Percentiles rank a stretch among this genome's conserved stretches.
These are phyloP conservation scores for Mycosarcoma mackinlayi DNA, from an alignment of 1,284 basidiomycete genomes.

Conservation along the genomic window DNA sequence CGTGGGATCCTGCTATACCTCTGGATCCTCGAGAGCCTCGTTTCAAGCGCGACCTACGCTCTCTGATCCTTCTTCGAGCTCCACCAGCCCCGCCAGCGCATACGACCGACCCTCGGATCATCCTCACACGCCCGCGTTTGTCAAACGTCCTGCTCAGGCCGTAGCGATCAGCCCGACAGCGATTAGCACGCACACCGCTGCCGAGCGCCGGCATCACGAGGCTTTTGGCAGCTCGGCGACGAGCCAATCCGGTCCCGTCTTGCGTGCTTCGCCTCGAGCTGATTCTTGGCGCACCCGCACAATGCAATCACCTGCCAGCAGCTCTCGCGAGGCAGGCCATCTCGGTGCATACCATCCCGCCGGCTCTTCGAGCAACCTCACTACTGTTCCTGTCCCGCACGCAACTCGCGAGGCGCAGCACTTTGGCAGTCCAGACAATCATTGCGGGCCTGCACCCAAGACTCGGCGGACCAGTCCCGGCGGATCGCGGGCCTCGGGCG, in stretches of 20 bases:
- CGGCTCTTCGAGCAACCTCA: conserved; percentile 7
- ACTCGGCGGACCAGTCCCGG: conserved; percentile 46
- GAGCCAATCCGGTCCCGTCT: background rate
- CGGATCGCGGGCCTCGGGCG: conserved; percentile 42
- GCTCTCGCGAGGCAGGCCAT: conserved; percentile 8
- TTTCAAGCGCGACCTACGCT: conserved; percentile 18
- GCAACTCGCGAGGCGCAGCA: conserved; percentile 7
- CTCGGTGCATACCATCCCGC: conserved; percentile 11
- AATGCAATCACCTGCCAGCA: conserved; percentile 21
- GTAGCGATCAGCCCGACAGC: background rate
- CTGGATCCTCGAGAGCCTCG: conserved; percentile 38
- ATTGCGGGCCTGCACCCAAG: conserved; percentile 31
- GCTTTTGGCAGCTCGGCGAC: background rate
- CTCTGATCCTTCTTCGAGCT: conserved; percentile 38
- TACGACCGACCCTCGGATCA: conserved; percentile 18
- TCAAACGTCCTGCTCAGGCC: conserved; percentile 16
- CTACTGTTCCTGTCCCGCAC: conserved; percentile 1
- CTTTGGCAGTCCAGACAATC: conserved; percentile 36
- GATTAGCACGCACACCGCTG: background rate
- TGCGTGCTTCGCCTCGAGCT: conserved; percentile 10
- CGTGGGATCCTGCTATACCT: conserved; percentile 44
- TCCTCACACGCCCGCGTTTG: background rate
- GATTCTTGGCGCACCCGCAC: conserved; percentile 2
- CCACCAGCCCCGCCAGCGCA: conserved; percentile 40
- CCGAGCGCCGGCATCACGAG: conserved; percentile 2